Conservation (phyloP, 2,329 filamentous ascomycete species). For the Didymellaceae sp. region DNA sequence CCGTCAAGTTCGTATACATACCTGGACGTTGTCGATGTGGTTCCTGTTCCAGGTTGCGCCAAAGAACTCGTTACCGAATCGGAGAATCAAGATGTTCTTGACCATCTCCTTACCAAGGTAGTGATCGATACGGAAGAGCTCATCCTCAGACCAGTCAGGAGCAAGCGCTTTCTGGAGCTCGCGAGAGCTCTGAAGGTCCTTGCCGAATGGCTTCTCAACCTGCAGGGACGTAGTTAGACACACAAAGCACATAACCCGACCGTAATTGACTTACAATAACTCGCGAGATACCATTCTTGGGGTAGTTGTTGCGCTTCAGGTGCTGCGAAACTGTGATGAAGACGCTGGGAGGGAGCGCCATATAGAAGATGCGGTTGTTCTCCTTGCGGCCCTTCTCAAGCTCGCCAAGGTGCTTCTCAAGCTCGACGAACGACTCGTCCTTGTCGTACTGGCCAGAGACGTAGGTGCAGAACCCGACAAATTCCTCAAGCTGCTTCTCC, state of each 20-base stretch:
- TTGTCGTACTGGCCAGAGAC: slow-evolving; percentile 97
- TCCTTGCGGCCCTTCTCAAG: slow-evolving; percentile 83
- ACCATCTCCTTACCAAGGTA: slow-evolving; percentile 99
- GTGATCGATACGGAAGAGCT: slow-evolving; percentile 99
- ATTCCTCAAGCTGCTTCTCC: slow-evolving; percentile 92
- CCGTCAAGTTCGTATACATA: slow-evolving; percentile 32
- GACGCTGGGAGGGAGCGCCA: slow-evolving; percentile 96
- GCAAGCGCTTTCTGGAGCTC: slow-evolving; percentile 94
- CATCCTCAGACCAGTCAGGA: slow-evolving; percentile 98
- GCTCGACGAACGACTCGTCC: slow-evolving; percentile 87
- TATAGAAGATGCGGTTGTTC: slow-evolving; percentile 96
- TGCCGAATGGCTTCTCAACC: slow-evolving; percentile 99
- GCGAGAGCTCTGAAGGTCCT: slow-evolving; percentile 91
- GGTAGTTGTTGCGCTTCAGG: slow-evolving; percentile 96
- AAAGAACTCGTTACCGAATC: slow-evolving; percentile 99
- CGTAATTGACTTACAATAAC: slow-evolving; percentile 74
- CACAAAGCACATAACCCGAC: slow-evolving; percentile 8
- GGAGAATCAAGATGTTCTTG: slow-evolving; percentile 97
- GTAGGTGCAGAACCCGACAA: slow-evolving; percentile 87
- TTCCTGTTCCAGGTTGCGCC: slow-evolving; percentile 98
- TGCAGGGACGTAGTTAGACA: slow-evolving; percentile 48
- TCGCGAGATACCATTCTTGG: slow-evolving; percentile 84
- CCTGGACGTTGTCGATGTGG: slow-evolving; percentile 98
- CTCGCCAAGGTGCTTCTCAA: slow-evolving; percentile 84
- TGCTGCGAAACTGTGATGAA: slow-evolving; percentile 98